Conservation (phyloP, 2,329 filamentous ascomycete genomes). For the Amauroascus verrucosus region DNA sequence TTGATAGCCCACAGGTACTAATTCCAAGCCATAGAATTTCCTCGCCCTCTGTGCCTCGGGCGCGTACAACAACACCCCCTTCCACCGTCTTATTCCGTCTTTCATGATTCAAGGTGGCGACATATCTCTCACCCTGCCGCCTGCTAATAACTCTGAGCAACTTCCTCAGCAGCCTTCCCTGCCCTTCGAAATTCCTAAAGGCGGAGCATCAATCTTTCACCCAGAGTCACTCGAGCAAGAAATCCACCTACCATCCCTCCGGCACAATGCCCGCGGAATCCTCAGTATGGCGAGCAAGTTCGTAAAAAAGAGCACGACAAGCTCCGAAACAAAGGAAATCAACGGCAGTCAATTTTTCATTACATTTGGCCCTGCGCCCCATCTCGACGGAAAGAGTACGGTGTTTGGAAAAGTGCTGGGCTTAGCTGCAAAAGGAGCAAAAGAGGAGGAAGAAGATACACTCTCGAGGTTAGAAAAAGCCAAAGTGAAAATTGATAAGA, state of each 20-base stretch:
- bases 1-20: not conserved
- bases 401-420: conserved; percentile 53
- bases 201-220: conserved; percentile 47
- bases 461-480: conserved; percentile 46
- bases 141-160: conserved; percentile 29
- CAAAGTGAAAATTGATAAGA: conserved; percentile 53
- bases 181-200: conserved; percentile 42
- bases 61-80: conserved; percentile 51
- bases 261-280: conserved; percentile 48
- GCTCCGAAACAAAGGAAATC: conserved; percentile 26
- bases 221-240: conserved; percentile 50
- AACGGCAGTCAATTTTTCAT: conserved; percentile 58
- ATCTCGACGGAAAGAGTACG: conserved; percentile 57
- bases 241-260: conserved; percentile 46
- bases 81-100: conserved; percentile 52
- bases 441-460: conserved; percentile 37
- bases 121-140: conserved; percentile 36
- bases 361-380: conserved; percentile 50
- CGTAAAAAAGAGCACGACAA: conserved; percentile 36
- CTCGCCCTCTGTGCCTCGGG: conserved; percentile 53
- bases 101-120: conserved; percentile 57
- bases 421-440: conserved; percentile 29
- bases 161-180: conserved; percentile 24
- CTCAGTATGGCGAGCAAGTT: conserved; percentile 50
- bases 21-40: conserved; percentile 44